These are phyloP conservation scores for Acanthamoeba royreba DNA, from an alignment of 208 protist genomes.

Conservation along the genomic window DNA sequence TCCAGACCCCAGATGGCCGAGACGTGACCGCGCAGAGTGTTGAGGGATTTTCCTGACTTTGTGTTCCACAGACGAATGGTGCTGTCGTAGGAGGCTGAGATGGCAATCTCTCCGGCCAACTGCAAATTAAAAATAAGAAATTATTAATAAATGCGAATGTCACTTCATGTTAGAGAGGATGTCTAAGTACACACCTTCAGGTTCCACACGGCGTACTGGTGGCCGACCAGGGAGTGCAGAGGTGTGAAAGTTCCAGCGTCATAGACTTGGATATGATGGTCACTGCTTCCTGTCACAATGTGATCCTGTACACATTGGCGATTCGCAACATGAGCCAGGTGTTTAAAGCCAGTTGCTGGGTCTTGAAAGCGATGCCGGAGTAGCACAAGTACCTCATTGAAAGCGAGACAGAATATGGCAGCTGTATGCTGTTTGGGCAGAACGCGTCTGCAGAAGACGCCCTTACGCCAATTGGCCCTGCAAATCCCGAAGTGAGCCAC, in stretches of 20 bases:
- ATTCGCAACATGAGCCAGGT: neutral
- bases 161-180: neutral
- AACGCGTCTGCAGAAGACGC: neutral
- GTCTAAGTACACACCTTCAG: neutral
- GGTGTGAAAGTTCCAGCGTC: neutral
- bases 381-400: no score
- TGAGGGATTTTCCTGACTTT: neutral
- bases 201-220: constrained; percentile 5
- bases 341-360: neutral
- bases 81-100: neutral
- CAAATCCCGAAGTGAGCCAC: neutral
- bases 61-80: neutral
- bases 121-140: no score
- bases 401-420: neutral
- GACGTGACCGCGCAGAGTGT: neutral
- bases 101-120: neutral
- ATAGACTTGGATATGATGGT: neutral
- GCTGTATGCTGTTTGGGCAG: neutral
- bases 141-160: no score
- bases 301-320: no score
- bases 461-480: neutral
- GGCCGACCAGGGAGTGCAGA: neutral
- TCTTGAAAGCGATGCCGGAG: neutral
- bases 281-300: neutral
- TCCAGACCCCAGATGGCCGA: constrained; percentile 8